Evolutionary conservation across 805 yeast genomes (phyloP), one percentile per base, ranked within the genome.

Genomic region (Wickerhamomyces chaumierensis): DNA sequence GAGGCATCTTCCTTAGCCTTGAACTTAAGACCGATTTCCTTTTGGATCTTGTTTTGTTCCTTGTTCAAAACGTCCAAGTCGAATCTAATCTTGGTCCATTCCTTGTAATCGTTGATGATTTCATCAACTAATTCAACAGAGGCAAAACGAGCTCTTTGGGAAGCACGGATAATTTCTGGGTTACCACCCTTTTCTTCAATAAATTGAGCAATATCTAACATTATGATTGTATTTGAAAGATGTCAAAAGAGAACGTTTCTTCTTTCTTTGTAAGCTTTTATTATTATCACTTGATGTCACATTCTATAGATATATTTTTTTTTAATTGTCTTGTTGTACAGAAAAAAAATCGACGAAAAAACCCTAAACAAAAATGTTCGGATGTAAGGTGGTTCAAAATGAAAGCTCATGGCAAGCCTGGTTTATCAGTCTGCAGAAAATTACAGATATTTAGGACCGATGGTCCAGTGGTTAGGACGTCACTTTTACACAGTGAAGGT

Each of bases 171-270:
- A 39, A 68, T 68, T 50, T 88, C 90, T 33, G 98, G 96, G 61
- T 88, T 76, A 46, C 98, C 98, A 42, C 98, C 98, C 65, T 87
- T 90, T 58, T 92, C 98, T 51, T 79, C 95, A 51, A 92, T 80
- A 60, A 92, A 92, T 58, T 83, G 82, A 48, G 81, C 69, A 49
- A 92, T 85, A 62, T 92, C 98, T 65, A 92, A 78, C 98, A 92
- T 90, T 25, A 14, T 25, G 29, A 9, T 25, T 9, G 4, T 7
- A 13, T 25, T 8, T 25, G 29, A 11, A 25, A 21, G 25, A 21
- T 21, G 11, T 7, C 6, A 21, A 21, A 21, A 21, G 25, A 21
- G 11, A 21, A n/a, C n/a, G n/a, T n/a, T n/a, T n/a, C n/a, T n/a
- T n/a, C n/a, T n/a, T n/a, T n/a, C n/a, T n/a, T n/a, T n/a, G n/a